Conservation (phyloP, 768 basidiomycete genomes). For the Phlegmacium glaucopus region DNA sequence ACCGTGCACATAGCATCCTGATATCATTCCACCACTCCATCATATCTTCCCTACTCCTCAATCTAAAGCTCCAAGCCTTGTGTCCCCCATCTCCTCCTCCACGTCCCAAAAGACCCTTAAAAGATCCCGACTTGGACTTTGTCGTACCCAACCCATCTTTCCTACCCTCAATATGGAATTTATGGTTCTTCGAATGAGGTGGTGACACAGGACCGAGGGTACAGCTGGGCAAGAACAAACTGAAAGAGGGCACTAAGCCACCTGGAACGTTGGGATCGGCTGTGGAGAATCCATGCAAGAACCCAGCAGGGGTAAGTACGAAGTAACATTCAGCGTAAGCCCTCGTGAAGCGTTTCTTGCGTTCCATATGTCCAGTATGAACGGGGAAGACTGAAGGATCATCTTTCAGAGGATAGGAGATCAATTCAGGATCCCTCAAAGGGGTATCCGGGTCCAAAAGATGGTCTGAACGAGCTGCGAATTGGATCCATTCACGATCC, state of each 20-base stretch:
- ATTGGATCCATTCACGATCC: slow-evolving; percentile 94
- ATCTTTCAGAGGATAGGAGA: slow-evolving; percentile 87
- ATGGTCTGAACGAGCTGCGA: slow-evolving; percentile 90
- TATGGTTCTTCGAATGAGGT: slow-evolving; percentile 69
- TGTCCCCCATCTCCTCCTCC: slow-evolving; percentile 36
- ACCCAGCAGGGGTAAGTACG: slow-evolving; percentile 93
- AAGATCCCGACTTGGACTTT: slow-evolving; percentile 45
- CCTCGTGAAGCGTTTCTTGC: slow-evolving; percentile 94
- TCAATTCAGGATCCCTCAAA: slow-evolving; percentile 69
- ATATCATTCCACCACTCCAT: slow-evolving; percentile 99
- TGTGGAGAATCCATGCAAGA: slow-evolving; percentile 86
- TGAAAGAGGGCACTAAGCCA: slow-evolving; percentile 67
- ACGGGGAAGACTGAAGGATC: slow-evolving; percentile 84
- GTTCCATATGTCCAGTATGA: slow-evolving; percentile 87
- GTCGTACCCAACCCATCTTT: slow-evolving; percentile 76
- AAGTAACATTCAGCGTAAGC: slow-evolving; percentile 84
- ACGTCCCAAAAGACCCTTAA: slow-evolving; percentile 34
- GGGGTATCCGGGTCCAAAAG: slow-evolving; percentile 97
- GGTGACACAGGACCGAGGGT: slow-evolving; percentile 90
- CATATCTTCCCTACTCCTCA: slow-evolving; percentile 91
- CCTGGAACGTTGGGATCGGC: slow-evolving; percentile 61
- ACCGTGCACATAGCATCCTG: slow-evolving; percentile 88
- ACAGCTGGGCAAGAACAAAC: slow-evolving; percentile 90
- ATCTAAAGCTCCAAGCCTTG: slow-evolving; percentile 83
- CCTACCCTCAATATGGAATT: slow-evolving; percentile 95